Evolutionary conservation across 805 yeast genomes (phyloP).

Genomic region (Ogataea wickerhamii): DNA sequence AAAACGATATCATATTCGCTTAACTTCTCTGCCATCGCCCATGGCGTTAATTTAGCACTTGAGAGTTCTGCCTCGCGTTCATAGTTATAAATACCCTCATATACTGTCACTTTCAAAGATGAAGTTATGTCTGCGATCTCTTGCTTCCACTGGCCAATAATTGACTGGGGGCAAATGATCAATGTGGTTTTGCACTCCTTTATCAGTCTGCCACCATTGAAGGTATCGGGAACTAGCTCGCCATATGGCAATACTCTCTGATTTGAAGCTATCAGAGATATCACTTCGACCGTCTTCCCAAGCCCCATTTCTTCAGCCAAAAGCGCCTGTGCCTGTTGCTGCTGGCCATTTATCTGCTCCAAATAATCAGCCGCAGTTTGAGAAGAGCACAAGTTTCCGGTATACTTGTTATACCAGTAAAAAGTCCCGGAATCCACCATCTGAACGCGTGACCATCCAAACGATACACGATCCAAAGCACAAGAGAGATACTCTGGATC

Average conservation of each 20-base stretch:
- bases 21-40: constrained; percentile 48
- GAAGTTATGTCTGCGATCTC: constrained; percentile 65
- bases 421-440: constrained; percentile 1
- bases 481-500: constrained; percentile 27
- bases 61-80: constrained; percentile 33
- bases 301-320: constrained; percentile 96
- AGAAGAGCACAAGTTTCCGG: constrained; percentile 43
- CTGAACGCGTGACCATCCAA: constrained; percentile 48
- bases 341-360: constrained; percentile 2
- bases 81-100: constrained; percentile 49
- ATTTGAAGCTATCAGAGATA: constrained; percentile 61
- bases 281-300: constrained; percentile 88
- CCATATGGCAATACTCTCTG: constrained; percentile 39
- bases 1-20: constrained; percentile 71
- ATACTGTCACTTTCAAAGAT: constrained; percentile 54
- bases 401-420: constrained; percentile 48
- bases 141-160: constrained; percentile 79
- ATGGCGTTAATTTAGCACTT: constrained; percentile 22
- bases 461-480: constrained; percentile 41
- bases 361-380: constrained; percentile 30
- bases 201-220: constrained; percentile 42
- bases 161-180: constrained; percentile 82
- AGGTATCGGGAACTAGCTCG: constrained; percentile 33
- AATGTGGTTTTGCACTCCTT: constrained; percentile 64
- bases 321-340: constrained; percentile 52